These are phyloP conservation scores for Solanum chilense DNA, from an alignment of 257 asterid genomes.

Conservation along the genomic window DNA sequence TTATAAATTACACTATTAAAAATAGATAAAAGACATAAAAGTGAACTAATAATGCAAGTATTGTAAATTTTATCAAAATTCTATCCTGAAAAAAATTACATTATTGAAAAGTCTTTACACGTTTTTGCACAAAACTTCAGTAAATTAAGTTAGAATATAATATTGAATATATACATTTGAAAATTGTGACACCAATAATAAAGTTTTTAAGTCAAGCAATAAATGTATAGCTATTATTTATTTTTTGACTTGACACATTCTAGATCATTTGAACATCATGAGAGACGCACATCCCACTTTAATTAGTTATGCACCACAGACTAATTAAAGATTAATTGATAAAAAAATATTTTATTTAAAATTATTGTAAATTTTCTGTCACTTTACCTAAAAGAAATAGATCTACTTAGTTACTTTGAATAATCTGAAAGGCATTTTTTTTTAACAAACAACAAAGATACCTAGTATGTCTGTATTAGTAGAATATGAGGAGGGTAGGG, in stretches of 20 bases:
- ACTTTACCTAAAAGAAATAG: neutral
- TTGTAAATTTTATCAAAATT: neutral
- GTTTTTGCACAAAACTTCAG: neutral
- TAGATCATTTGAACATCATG: neutral
- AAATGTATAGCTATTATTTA: neutral
- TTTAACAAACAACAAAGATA: no score
- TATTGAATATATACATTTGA: neutral
- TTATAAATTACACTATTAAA: no score
- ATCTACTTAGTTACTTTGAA: neutral
- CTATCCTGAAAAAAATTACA: neutral
- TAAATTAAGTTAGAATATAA: neutral
- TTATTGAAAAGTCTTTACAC: neutral
- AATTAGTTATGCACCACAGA: neutral
- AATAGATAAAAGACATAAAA: no score
- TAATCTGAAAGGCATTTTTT: neutral
- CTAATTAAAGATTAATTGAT: no score
- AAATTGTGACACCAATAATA: neutral
- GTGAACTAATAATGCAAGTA: no score
- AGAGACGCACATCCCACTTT: neutral
- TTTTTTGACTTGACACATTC: neutral
- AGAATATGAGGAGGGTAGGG: accelerated
- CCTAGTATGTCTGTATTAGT: no score
- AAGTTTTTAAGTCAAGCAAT: neutral
- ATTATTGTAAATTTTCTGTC: neutral
- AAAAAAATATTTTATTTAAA: no score